Evolutionary conservation across 2,329 filamentous ascomycete genomes (phyloP).

Genomic region (Cladosporium sp.): DNA sequence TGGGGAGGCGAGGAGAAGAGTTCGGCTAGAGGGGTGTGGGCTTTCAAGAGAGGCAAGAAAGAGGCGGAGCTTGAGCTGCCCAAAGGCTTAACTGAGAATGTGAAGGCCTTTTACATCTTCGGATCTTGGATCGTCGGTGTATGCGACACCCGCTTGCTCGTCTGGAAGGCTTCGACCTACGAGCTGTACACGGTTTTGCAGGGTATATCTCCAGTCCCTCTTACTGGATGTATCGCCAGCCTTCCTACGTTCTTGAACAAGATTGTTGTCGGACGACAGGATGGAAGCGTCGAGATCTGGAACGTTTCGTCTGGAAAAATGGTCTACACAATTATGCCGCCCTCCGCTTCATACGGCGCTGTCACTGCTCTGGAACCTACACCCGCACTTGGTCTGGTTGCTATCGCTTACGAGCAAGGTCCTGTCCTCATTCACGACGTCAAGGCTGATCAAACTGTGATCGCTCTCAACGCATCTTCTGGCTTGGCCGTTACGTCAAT

Average conservation of each 20-base stretch:
- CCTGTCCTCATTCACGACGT: constrained; percentile 80
- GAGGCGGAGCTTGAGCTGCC: constrained; percentile 73
- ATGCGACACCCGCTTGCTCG: constrained; percentile 72
- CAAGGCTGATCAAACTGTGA: constrained; percentile 69
- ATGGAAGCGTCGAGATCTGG: constrained; percentile 95
- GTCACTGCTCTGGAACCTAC: constrained; percentile 87
- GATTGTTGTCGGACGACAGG: constrained; percentile 80
- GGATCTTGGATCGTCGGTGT: constrained; percentile 89
- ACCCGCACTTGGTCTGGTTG: constrained; percentile 79
- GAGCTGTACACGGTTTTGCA: constrained; percentile 88
- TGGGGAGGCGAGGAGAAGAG: constrained; percentile 67
- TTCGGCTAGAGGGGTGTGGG: constrained; percentile 72
- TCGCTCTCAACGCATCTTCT: constrained; percentile 57
- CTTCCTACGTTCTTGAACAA: constrained; percentile 98
- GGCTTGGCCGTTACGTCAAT: constrained; percentile 75
- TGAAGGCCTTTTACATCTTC: constrained; percentile 77
- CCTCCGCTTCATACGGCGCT: constrained; percentile 68
- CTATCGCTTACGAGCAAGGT: constrained; percentile 82
- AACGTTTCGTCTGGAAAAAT: constrained; percentile 90
- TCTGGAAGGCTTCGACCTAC: constrained; percentile 81
- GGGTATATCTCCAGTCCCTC: constrained; percentile 58
- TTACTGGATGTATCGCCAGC: constrained; percentile 77
- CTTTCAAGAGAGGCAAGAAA: constrained; percentile 88
- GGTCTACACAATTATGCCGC: constrained; percentile 84
- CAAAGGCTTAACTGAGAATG: constrained; percentile 64